phyloP scores from a whole-genome alignment of 768 basidiomycete genomes.

The Auricularia sp. region DNA sequence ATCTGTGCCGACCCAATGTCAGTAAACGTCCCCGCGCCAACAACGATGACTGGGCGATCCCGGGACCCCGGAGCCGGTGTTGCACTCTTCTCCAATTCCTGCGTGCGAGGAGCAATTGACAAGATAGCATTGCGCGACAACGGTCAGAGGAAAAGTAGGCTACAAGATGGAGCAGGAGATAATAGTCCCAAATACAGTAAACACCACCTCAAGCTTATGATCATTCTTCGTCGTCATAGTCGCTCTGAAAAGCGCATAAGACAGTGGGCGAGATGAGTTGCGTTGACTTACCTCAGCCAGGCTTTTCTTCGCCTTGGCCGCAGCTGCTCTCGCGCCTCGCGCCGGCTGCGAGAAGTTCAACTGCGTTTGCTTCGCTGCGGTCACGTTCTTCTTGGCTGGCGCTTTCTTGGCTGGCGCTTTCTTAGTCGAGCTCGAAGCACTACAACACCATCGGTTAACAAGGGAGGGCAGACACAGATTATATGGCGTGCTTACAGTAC shows the following conservation, averaged over 20 bases:
- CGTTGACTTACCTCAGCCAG: conserved; percentile 29
- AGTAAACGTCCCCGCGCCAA: too few relatives aligned
- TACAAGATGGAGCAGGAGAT: neutral
- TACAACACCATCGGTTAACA: neutral
- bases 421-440: conserved; percentile 25
- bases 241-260: neutral
- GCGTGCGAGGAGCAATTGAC: neutral
- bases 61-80: neutral
- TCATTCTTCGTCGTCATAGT: neutral
- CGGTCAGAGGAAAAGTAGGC: neutral
- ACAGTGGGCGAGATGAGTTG: neutral
- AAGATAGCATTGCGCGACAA: neutral
- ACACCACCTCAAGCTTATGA: neutral
- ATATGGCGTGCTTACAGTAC: conserved; percentile 27
- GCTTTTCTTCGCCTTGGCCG: conserved; percentile 54
- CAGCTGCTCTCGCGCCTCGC: conserved; percentile 53
- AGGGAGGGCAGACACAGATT: neutral
- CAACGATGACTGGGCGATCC: neutral
- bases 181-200: neutral
- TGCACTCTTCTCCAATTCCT: too few relatives aligned
- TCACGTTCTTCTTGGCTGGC: conserved; percentile 21
- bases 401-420: conserved; percentile 45
- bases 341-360: conserved; percentile 53
- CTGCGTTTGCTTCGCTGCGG: conserved; percentile 38
- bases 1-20: too few relatives aligned